Evolutionary conservation across 192 early-diverging fungal species (phyloP), one percentile per base, ranked within the genome.

Genomic region (Rhizoclosmatium sp.): DNA sequence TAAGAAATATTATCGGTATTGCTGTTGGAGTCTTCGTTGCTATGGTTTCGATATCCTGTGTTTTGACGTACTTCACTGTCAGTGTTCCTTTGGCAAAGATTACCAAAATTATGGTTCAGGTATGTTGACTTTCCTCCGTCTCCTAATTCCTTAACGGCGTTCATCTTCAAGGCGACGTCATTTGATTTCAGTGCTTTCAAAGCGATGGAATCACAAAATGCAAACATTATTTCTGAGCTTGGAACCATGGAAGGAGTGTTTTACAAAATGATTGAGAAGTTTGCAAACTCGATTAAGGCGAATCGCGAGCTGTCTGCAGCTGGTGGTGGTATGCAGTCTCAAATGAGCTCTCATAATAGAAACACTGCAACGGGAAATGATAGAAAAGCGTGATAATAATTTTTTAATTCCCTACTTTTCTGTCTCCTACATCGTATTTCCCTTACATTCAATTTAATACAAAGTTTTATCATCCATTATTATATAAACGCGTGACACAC

Each of bases 81-180:
- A 47, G 40, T 42, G 42, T 69, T 1, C 66, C 66, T 19, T n/a
- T 69, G 42, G 2, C 66, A 46, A 69, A 46, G 42, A 47, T 69
- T 12, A 69, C 66, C 2, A 46, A 19, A 42, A 69, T 69, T 44
- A 69, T 69, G 66, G 46, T 47, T n/a, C 46, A 69, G 42, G 66
- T 69, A 47, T 46, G 16, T 12, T 54, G 16, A 0, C 51, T 7
- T 16, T 16, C 51, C 51, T 12, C 51, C 16, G 2, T 16, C 2
- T 65, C 31, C 31, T 31, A 31, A 16, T n/a, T 65, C 3, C 21
- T 23, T 21, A 31, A 65, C 12, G 10, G 21, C 12, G 12, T 41
- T 16, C 31, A 12, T 41, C 3, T 41, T 65, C 40, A 12, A 65
- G 62, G 62, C 62, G 12, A 65, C 62, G 4, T 12, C 14, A 21